A percentile compares a stretch with the other conserved stretches of the same genome.
These are phyloP conservation scores for Dalbergia cochinchinensis DNA, from an alignment of 306 rosid species.

Conservation along the genomic window DNA sequence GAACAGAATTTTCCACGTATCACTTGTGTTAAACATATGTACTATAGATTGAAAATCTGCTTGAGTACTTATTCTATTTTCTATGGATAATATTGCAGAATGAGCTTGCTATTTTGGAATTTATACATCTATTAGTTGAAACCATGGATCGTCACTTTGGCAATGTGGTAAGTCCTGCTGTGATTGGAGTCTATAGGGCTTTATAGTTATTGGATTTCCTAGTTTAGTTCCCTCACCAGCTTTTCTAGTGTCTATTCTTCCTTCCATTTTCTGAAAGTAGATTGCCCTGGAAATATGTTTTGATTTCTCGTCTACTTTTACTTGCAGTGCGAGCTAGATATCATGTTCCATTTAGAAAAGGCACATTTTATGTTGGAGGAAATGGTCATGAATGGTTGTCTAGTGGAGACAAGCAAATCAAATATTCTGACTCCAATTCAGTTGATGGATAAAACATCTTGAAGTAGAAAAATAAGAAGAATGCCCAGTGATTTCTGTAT, in stretches of 20 bases:
- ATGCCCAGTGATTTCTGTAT: conserved; percentile 36
- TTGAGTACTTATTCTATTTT: conserved; percentile 27
- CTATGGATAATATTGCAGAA: conserved; percentile 64
- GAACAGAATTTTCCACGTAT: not conserved
- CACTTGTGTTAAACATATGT: not conserved
- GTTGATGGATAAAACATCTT: conserved; percentile 86
- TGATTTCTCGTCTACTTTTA: conserved; percentile 27
- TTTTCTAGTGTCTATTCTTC: not conserved
- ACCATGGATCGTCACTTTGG: conserved; percentile 99
- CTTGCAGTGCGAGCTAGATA: conserved; percentile 96
- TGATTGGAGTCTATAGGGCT: conserved; percentile 13
- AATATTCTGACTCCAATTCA: conserved; percentile 90
- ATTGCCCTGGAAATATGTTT: conserved; percentile 1
- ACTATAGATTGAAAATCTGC: conserved; percentile 11
- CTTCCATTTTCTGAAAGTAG: conserved; percentile 27
- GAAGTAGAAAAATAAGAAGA: conserved; percentile 34
- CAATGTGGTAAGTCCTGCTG: conserved; percentile 74
- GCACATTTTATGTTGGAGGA: conserved; percentile 99
- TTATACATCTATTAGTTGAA: conserved; percentile 93
- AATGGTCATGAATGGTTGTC: conserved; percentile 96
- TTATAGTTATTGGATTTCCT: conserved; percentile 11
- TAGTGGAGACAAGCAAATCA: conserved; percentile 86
- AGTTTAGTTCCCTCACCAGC: not conserved
- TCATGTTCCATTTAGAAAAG: conserved; percentile 97
- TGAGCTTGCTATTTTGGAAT: conserved; percentile 93